Conservation (phyloP, 2,329 filamentous ascomycete species). For the Cercospora canescens region DNA sequence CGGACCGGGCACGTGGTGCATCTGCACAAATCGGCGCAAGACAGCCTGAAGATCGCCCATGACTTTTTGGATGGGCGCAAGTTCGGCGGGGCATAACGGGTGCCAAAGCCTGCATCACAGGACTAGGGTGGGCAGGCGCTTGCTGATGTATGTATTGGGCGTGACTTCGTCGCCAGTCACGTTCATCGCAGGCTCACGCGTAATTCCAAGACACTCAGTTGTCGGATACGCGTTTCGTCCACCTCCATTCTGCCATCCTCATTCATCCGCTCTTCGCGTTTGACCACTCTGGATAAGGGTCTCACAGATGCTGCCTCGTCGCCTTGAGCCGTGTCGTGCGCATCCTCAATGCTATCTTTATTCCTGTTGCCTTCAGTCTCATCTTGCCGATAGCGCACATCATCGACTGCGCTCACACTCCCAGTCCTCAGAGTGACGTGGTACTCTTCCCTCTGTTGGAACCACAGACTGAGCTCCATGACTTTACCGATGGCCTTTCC, state of each 20-base stretch:
- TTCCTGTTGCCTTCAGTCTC: conserved; percentile 22
- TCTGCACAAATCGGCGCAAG: conserved; percentile 10
- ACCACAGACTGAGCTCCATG: conserved; percentile 63
- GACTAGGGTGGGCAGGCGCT: no score
- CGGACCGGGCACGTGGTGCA: conserved; percentile 16
- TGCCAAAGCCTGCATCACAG: background rate
- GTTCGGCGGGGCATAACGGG: background rate
- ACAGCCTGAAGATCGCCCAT: conserved; percentile 12
- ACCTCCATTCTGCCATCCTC: conserved; percentile 29
- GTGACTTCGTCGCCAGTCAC: no score
- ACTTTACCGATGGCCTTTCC: conserved; percentile 67
- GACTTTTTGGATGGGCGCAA: conserved; percentile 9
- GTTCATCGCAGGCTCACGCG: conserved; percentile 33
- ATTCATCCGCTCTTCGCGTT: conserved; percentile 17
- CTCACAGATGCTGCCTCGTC: background rate
- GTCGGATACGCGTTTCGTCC: conserved; percentile 42
- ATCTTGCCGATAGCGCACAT: conserved; percentile 50
- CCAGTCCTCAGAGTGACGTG: conserved; percentile 61
- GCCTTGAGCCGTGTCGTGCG: background rate
- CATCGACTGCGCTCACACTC: conserved; percentile 67
- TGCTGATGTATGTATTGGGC: no score
- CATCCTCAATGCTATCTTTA: background rate
- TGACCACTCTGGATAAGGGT: conserved; percentile 9
- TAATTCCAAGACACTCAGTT: conserved; percentile 37
- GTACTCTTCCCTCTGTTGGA: conserved; percentile 59